A percentile compares a stretch with the other conserved stretches of the same genome.
Evolutionary conservation across 306 rosid species (phyloP).

Genomic region (Mimosa pudica): DNA sequence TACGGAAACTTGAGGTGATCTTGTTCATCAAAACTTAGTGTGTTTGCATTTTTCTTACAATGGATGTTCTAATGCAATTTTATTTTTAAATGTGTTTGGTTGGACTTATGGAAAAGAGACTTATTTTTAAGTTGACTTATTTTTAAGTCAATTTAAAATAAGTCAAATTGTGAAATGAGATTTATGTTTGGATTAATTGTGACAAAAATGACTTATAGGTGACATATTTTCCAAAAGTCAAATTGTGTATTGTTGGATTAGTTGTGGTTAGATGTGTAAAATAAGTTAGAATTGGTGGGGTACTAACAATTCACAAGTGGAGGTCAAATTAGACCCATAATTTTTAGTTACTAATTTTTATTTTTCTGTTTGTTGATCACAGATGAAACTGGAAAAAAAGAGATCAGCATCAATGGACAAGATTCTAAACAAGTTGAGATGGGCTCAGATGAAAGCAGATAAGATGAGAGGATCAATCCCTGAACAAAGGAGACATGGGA

Average conservation of each 20-base stretch:
- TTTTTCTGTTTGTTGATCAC: constrained; percentile 32
- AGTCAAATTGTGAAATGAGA: no score
- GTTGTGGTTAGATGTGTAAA: no score
- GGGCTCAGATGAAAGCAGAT: constrained; percentile 72
- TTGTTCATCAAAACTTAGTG: constrained; percentile 10
- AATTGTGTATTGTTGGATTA: no score
- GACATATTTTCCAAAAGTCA: no score
- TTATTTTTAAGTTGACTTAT: no score
- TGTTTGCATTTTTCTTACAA: constrained; percentile 10
- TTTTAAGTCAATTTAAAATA: no score
- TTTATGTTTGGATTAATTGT: no score
- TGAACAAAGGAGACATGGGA: constrained; percentile 30
- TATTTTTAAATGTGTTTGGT: no score
- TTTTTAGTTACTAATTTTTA: not conserved
- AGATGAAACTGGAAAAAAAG: constrained; percentile 87
- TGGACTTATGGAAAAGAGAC: not conserved
- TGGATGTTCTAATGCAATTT: not conserved
- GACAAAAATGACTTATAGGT: no score
- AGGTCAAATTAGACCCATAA: not conserved
- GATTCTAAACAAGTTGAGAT: constrained; percentile 74
- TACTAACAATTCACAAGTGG: not conserved
- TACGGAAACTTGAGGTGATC: constrained; percentile 80
- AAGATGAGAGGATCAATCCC: constrained; percentile 59
- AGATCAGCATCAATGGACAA: constrained; percentile 81
- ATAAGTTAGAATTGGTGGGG: no score